Evolutionary conservation across 768 basidiomycete species (phyloP), one percentile per base, ranked within the genome.

Genomic region (Macrolepiota fuliginosa): DNA sequence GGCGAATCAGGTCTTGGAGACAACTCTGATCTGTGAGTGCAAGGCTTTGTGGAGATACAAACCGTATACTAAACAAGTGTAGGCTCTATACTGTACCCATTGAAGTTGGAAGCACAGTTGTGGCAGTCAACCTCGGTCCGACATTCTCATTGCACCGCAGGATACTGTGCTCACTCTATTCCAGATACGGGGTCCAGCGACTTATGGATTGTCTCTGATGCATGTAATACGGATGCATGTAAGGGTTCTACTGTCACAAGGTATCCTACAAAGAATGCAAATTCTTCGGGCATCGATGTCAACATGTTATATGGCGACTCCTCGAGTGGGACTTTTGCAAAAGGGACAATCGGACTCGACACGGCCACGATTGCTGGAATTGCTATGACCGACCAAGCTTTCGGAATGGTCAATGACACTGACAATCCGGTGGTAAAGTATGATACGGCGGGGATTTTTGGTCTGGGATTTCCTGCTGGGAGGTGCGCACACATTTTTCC

Each of bases 141-240:
- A 53, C 22, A 45, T n/a, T 52, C n/a, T 24, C 17, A 47, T 27
- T 24, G 17, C 9, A 37, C 24, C 3, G 37, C 7, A n/a, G 10
- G 22, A 51, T 15, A 6, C 4, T 1, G 13, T 13, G 36, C 63
- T 24, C 12, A 54, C 11, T 22, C 10, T 2, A 2, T 11, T 12
- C 12, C 54, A 88, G 88, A 90, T 66, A 89, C 89, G 2, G 89
- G 89, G 22, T 90, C 89, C 3, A 83, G 86, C 37, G 88, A 90
- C 65, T 71, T 90, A 7, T 90, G 89, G 89, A 79, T 88, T 4
- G 71, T 86, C 24, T 84, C 86, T 0, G 77, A 82, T 55, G 69
- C 72, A 3, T 89, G 86, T 67, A 66, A 67, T 3, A 62, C 65
- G 6, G 73, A 72, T 9, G 65, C 76, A 2, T 87, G 85, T 69